A percentile compares a stretch with the other conserved stretches of the same genome.
phyloP scores from a whole-genome alignment of 371 early-diverging fungal genomes.

The Lichtheimia hyalospora region DNA sequence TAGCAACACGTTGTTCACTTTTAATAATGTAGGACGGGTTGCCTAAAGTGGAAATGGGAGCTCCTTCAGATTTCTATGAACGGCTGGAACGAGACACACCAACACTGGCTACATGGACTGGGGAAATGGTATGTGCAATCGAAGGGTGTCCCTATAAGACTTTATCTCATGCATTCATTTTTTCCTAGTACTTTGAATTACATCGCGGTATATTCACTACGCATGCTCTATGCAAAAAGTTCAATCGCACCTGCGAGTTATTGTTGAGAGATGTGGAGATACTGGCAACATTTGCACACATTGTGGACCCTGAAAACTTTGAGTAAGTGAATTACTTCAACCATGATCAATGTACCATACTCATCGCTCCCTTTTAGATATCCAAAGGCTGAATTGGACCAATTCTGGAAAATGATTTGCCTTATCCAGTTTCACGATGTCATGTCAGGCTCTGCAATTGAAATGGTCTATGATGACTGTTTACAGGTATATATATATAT shows the following conservation, averaged over 20 bases:
- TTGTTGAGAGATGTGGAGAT: conserved; percentile 86
- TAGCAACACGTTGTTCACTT: background rate
- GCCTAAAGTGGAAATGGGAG: conserved; percentile 75
- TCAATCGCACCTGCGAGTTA: conserved; percentile 85
- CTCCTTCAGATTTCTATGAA: conserved; percentile 81
- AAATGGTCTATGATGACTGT: conserved; percentile 88
- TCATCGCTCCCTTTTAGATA: conserved; percentile 38
- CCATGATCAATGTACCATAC: background rate
- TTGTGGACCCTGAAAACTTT: conserved; percentile 18
- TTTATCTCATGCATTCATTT: background rate
- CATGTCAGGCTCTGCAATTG: conserved; percentile 87
- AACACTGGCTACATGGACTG: conserved; percentile 84
- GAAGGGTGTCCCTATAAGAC: background rate
- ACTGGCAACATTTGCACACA: conserved; percentile 51
- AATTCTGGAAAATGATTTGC: conserved; percentile 88
- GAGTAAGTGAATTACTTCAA: background rate
- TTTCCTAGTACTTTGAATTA: conserved; percentile 72
- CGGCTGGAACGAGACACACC: conserved; percentile 65
- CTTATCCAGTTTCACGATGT: conserved; percentile 97
- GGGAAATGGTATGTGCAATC: conserved; percentile 74
- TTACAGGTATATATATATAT: conserved; percentile 60
- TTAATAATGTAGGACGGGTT: conserved; percentile 60
- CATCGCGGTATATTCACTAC: conserved; percentile 97
- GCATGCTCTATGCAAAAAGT: conserved; percentile 82
- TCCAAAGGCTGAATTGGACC: conserved; percentile 72